These are phyloP conservation scores for Barbatosphaeria neglecta DNA, from an alignment of 495 filamentous ascomycete species.

Conservation along the genomic window DNA sequence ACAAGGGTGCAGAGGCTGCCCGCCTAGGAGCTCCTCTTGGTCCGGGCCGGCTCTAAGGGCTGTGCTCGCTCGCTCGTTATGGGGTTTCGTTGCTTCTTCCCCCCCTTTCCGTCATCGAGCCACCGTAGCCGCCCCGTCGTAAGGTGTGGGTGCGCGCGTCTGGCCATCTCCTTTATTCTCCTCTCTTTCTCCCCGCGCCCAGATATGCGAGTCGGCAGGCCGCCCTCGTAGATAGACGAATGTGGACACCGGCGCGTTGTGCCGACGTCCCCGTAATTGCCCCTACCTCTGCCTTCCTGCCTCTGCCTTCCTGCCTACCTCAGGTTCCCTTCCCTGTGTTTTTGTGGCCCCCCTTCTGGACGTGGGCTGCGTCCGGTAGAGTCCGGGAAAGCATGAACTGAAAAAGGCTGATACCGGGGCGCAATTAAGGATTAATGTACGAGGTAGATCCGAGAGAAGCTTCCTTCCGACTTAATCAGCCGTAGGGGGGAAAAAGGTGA, in stretches of 20 bases:
- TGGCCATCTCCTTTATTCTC: background rate
- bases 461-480: background rate
- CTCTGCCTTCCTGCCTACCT: too few species aligned
- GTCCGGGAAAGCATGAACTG: background rate
- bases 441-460: background rate
- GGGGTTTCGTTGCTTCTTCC: background rate
- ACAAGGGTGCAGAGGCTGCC: too few species aligned
- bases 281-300: background rate
- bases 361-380: background rate
- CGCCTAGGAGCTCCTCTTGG: too few species aligned
- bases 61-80: too few species aligned
- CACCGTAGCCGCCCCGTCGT: background rate
- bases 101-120: background rate
- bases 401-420: background rate
- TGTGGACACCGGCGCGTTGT: background rate
- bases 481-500: too few species aligned
- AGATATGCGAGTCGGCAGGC: background rate
- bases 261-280: background rate
- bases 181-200: background rate
- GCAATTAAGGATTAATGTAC: slow-evolving; percentile 1
- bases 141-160: background rate
- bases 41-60: too few species aligned
- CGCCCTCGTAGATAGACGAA: background rate
- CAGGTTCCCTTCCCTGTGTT: too few species aligned
- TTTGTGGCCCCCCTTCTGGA: too few species aligned